Conservation (phyloP, 2,329 filamentous ascomycete genomes). For the Alternaria incomplexa region DNA sequence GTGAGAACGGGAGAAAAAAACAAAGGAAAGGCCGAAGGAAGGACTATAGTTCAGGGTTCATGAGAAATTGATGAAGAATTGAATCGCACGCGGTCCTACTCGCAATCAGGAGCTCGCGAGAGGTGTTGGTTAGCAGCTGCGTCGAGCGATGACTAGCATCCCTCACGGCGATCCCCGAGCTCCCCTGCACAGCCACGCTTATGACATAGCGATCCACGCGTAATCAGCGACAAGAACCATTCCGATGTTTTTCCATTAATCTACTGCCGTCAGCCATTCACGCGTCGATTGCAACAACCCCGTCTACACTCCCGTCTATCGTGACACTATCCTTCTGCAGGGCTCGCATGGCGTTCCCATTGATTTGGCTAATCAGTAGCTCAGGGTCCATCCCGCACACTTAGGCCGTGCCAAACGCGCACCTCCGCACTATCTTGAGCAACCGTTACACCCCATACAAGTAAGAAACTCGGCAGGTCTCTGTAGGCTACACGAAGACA, state of each 20-base stretch:
- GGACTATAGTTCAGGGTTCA: neutral
- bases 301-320: neutral
- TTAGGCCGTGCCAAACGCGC: neutral
- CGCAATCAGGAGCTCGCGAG: slow-evolving; percentile 7
- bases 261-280: neutral
- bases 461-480: neutral
- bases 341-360: slow-evolving; percentile 3
- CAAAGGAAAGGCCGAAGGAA: slow-evolving; percentile 4
- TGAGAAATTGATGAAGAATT: neutral
- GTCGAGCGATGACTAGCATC: neutral
- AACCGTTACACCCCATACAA: neutral
- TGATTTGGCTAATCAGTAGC: neutral
- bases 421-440: neutral
- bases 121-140: slow-evolving; percentile 2
- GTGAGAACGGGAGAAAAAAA: neutral
- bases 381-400: neutral
- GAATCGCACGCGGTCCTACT: slow-evolving; percentile 3
- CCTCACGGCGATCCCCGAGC: slow-evolving; percentile 5
- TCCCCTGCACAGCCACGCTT: slow-evolving; percentile 7
- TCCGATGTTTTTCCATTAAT: neutral
- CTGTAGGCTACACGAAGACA: neutral
- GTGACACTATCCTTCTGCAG: slow-evolving; percentile 6
- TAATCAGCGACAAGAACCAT: neutral
- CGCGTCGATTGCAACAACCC: neutral
- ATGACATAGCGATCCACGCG: neutral